A percentile compares a stretch with the other conserved stretches of the same genome.
phyloP scores from a whole-genome alignment of 352 stramenopile genomes.

The Pythium aquatile region DNA sequence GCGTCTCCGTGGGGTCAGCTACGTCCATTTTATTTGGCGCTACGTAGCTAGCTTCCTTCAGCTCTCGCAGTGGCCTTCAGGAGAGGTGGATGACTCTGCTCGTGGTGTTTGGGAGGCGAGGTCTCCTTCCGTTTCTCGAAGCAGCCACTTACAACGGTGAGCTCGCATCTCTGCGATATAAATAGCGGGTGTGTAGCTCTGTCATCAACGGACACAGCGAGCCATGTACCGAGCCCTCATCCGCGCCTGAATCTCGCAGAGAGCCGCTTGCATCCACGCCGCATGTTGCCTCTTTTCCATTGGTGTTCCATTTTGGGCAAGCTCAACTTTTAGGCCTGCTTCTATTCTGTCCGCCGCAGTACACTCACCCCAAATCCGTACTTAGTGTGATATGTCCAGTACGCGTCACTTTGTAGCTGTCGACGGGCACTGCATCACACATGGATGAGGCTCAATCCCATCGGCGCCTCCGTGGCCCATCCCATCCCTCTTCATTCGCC shows the following conservation, averaged over 20 bases:
- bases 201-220: background rate
- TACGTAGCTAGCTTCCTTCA: background rate
- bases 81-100: background rate
- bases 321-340: background rate
- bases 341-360: conserved; percentile 20
- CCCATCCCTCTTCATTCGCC: conserved; percentile 9
- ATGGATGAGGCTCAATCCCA: conserved; percentile 10
- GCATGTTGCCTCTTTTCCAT: background rate
- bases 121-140: conserved; percentile 3
- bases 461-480: conserved; percentile 6
- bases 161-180: background rate
- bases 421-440: conserved; percentile 21
- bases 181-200: background rate
- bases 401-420: conserved; percentile 1
- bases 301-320: conserved; percentile 16
- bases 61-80: background rate
- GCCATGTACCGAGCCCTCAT: background rate
- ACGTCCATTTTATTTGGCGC: background rate
- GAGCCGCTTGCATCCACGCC: background rate
- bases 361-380: conserved; percentile 11
- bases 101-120: background rate
- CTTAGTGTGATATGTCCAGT: conserved; percentile 3
- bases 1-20: background rate
- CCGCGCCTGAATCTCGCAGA: background rate
- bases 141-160: background rate